Percentiles rank a stretch among this genome's conserved stretches.
phyloP scores from a whole-genome alignment of 2,329 filamentous ascomycete genomes.

The Rhynchosporium graminicola region DNA sequence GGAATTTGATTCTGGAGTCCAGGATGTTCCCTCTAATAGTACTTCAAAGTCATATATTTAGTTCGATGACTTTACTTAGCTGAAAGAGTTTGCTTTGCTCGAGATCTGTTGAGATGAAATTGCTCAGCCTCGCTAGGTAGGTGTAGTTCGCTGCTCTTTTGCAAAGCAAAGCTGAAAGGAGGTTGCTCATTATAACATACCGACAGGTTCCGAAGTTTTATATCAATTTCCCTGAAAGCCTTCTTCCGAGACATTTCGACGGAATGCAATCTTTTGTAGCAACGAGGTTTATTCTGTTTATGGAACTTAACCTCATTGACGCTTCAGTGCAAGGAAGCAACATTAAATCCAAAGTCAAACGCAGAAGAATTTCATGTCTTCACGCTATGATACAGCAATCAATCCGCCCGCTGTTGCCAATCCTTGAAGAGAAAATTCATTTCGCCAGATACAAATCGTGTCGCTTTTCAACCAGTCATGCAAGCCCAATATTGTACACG shows the following conservation, averaged over 20 bases:
- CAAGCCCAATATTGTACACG: slow-evolving; percentile 40
- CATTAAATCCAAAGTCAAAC: slow-evolving; percentile 12
- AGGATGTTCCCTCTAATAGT: too few species aligned
- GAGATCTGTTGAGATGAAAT: too few species aligned
- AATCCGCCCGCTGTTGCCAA: slow-evolving; percentile 25
- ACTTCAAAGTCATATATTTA: too few species aligned
- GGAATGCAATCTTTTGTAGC: background rate
- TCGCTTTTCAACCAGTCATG: slow-evolving; percentile 37
- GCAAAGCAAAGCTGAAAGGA: background rate
- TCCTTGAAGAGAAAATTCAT: slow-evolving; percentile 25
- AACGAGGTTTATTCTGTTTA: slow-evolving; percentile 2
- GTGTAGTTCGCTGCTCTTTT: slow-evolving; percentile 13
- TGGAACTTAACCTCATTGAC: background rate
- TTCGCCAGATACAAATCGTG: slow-evolving; percentile 33
- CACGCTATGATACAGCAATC: slow-evolving; percentile 30
- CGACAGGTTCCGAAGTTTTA: too few species aligned
- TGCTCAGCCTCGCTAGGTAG: too few species aligned
- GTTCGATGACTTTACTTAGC: too few species aligned
- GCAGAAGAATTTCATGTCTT: slow-evolving; percentile 20
- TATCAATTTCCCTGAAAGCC: too few species aligned
- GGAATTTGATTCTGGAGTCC: too few species aligned
- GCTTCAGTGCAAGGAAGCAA: background rate
- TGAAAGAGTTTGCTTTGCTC: too few species aligned
- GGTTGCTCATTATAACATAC: background rate
- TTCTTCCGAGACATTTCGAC: too few species aligned